Percentiles rank a stretch among this genome's conserved stretches.
Evolutionary conservation across 106 monocot genomes (phyloP).

Genomic region (Triglochin maritima): DNA sequence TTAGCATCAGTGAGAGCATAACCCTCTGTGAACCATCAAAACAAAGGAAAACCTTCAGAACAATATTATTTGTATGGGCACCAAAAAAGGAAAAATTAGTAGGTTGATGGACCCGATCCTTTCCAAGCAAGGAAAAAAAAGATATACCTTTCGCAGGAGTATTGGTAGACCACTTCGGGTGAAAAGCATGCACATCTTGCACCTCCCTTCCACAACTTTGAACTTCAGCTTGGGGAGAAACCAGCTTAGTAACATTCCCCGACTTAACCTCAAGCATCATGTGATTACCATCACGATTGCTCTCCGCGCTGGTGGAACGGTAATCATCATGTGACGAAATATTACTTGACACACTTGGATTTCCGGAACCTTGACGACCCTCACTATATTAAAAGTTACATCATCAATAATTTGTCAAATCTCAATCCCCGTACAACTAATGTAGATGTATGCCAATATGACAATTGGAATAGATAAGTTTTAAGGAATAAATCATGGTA

Average conservation of each 20-base stretch:
- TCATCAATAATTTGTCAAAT: conserved; percentile 18
- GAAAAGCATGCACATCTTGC: conserved; percentile 26
- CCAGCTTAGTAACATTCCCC: conserved; percentile 23
- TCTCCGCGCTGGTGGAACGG: conserved; percentile 22
- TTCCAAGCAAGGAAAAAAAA: not conserved
- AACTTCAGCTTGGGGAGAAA: conserved; percentile 35
- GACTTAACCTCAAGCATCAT: conserved; percentile 21
- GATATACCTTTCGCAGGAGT: conserved; percentile 13
- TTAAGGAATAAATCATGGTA: too few relatives aligned
- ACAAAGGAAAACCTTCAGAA: not conserved
- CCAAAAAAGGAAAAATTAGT: not conserved
- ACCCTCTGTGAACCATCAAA: conserved; percentile 14
- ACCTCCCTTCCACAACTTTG: conserved; percentile 21
- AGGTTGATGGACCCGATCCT: not conserved
- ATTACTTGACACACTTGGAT: conserved; percentile 12
- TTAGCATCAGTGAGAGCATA: conserved; percentile 19
- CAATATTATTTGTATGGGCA: not conserved
- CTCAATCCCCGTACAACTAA: too few relatives aligned
- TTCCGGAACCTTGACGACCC: conserved; percentile 7
- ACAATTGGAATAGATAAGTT: too few relatives aligned
- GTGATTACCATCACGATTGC: conserved; percentile 11
- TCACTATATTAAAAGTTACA: conserved; percentile 11
- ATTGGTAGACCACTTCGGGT: conserved; percentile 29
- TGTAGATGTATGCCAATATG: too few relatives aligned
- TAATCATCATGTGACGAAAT: conserved; percentile 22